Evolutionary conservation across 2,329 filamentous ascomycete species (phyloP).

Genomic region (Metarhizium robertsii): DNA sequence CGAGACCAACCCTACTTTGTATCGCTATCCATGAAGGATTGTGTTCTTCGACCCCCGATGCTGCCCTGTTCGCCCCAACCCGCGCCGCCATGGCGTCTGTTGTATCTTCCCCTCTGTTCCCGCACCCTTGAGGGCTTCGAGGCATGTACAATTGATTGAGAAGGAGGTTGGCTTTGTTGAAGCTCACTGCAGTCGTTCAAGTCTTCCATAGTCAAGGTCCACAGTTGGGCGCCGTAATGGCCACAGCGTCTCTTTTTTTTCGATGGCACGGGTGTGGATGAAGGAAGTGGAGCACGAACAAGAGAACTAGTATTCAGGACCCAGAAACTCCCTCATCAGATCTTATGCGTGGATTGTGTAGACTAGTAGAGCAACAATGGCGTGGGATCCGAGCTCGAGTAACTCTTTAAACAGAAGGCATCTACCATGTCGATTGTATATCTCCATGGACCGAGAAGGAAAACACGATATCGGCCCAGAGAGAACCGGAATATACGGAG

Average conservation of each 20-base stretch:
- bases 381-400: too few relatives aligned
- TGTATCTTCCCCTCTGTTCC: not conserved
- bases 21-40: not conserved
- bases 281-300: not conserved
- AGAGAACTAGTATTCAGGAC: not conserved
- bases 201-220: not conserved
- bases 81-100: not conserved
- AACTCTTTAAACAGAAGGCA: too few relatives aligned
- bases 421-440: too few relatives aligned
- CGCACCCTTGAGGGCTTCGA: not conserved
- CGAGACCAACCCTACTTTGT: not conserved
- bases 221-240: constrained; percentile 2
- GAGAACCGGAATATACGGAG: not conserved
- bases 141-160: not conserved
- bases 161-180: not conserved
- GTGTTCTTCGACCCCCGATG: not conserved
- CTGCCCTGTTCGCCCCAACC: not conserved
- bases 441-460: too few relatives aligned
- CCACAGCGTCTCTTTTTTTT: not conserved
- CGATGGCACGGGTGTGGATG: not conserved
- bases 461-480: too few relatives aligned
- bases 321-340: not conserved
- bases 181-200: not conserved
- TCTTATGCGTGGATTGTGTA: not conserved
- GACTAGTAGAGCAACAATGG: not conserved